Evolutionary conservation across 2,329 filamentous ascomycete genomes (phyloP).

Genomic region (Claviceps pusilla): DNA sequence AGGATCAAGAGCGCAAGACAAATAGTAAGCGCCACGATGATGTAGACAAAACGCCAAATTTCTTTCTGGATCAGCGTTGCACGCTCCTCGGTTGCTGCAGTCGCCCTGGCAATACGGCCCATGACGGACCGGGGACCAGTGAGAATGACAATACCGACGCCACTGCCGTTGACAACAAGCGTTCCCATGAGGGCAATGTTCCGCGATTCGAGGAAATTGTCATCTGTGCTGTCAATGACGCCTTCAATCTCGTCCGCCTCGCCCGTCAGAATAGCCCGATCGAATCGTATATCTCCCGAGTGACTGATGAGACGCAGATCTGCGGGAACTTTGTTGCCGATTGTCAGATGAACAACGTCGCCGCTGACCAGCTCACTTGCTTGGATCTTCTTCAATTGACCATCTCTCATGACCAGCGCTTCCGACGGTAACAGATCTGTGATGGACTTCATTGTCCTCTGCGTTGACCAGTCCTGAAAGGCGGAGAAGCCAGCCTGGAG

Average conservation of each 20-base stretch:
- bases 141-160: conserved; percentile 24
- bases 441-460: conserved; percentile 31
- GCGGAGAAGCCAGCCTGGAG: conserved; percentile 31
- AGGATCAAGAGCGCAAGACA: conserved; percentile 25
- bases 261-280: conserved; percentile 26
- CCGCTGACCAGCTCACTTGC: conserved; percentile 29
- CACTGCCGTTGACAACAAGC: conserved; percentile 25
- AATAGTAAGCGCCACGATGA: conserved; percentile 26
- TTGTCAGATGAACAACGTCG: conserved; percentile 29
- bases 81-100: conserved; percentile 21
- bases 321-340: conserved; percentile 33
- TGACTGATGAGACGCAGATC: conserved; percentile 28
- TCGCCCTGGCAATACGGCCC: conserved; percentile 25
- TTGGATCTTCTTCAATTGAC: conserved; percentile 23
- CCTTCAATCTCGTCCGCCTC: conserved; percentile 28
- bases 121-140: conserved; percentile 26
- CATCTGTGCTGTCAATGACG: conserved; percentile 23
- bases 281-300: conserved; percentile 28
- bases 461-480: conserved; percentile 33
- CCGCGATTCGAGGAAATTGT: conserved; percentile 26
- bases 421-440: conserved; percentile 29
- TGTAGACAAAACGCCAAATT: conserved; percentile 28
- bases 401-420: conserved; percentile 28
- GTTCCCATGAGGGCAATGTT: conserved; percentile 31
- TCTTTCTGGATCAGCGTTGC: conserved; percentile 26